Conservation (phyloP, 805 yeast genomes). For the Lipomyces anomalus region DNA sequence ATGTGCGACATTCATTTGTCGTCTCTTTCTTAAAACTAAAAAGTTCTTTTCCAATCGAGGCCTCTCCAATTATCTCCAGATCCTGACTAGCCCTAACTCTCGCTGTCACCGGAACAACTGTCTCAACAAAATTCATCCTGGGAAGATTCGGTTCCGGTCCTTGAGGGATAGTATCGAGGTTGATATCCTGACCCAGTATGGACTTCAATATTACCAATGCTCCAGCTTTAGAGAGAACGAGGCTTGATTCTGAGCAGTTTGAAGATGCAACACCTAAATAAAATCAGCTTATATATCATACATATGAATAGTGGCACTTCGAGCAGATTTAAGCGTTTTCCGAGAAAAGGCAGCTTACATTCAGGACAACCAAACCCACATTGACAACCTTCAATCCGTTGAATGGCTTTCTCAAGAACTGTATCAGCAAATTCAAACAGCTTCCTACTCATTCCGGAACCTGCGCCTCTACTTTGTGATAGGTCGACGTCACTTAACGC, state of each 20-base stretch:
- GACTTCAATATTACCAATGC: constrained; percentile 62
- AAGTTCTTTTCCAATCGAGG: constrained; percentile 1
- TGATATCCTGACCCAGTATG: constrained; percentile 51
- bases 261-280: constrained; percentile 83
- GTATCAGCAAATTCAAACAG: constrained; percentile 74
- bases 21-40: constrained; percentile 9
- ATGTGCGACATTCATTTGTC: too few species aligned
- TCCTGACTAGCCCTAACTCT: constrained; percentile 59
- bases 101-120: constrained; percentile 50
- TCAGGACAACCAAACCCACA: constrained; percentile 47
- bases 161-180: constrained; percentile 40
- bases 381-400: constrained; percentile 56
- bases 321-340: not conserved
- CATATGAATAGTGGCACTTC: not conserved
- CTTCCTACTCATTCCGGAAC: constrained; percentile 61
- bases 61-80: constrained; percentile 32
- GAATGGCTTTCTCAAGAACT: constrained; percentile 54
- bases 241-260: constrained; percentile 71
- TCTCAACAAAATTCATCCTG: constrained; percentile 49
- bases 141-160: constrained; percentile 69
- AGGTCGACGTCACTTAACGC: not conserved
- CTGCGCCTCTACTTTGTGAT: constrained; percentile 2
- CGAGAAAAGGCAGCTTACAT: too few species aligned
- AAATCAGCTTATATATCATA: constrained; percentile 51
- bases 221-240: constrained; percentile 84